Conservation (phyloP, 352 stramenopile species). For the Globisporangium mamillatum region DNA sequence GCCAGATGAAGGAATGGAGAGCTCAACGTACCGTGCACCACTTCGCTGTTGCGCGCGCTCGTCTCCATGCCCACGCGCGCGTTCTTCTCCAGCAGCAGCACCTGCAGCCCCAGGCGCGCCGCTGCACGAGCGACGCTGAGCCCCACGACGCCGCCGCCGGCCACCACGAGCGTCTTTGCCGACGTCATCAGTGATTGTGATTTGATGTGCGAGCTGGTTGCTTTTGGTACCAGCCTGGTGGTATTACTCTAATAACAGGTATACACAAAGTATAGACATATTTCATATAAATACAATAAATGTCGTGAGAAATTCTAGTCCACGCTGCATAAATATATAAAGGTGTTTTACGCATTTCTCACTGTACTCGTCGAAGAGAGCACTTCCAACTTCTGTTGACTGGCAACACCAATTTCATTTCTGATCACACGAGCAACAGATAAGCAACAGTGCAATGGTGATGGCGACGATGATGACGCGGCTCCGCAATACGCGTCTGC, state of each 20-base stretch:
- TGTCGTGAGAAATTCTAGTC: too few species aligned
- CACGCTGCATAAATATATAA: background rate
- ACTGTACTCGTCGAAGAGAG: background rate
- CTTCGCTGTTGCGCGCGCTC: slow-evolving; percentile 93
- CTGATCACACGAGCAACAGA: background rate
- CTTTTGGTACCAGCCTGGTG: background rate
- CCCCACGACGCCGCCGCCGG: slow-evolving; percentile 73
- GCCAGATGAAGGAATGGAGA: slow-evolving; percentile 6
- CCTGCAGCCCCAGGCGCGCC: slow-evolving; percentile 54
- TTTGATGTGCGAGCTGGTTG: background rate
- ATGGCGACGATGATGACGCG: slow-evolving; percentile 1
- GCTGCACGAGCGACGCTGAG: slow-evolving; percentile 62
- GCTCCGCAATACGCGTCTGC: background rate
- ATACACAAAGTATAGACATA: too few species aligned
- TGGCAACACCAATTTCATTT: background rate
- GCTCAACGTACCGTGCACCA: slow-evolving; percentile 86
- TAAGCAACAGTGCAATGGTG: background rate
- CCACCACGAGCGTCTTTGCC: slow-evolving; percentile 62
- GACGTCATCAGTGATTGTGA: background rate
- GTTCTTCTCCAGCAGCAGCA: slow-evolving; percentile 89
- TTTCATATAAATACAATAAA: too few species aligned
- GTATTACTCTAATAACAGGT: too few species aligned
- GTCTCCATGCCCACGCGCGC: slow-evolving; percentile 81
- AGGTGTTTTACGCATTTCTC: background rate
- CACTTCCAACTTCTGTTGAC: background rate